phyloP scores from a whole-genome alignment of 2,329 filamentous ascomycete genomes.

The Aspergillus candidus region DNA sequence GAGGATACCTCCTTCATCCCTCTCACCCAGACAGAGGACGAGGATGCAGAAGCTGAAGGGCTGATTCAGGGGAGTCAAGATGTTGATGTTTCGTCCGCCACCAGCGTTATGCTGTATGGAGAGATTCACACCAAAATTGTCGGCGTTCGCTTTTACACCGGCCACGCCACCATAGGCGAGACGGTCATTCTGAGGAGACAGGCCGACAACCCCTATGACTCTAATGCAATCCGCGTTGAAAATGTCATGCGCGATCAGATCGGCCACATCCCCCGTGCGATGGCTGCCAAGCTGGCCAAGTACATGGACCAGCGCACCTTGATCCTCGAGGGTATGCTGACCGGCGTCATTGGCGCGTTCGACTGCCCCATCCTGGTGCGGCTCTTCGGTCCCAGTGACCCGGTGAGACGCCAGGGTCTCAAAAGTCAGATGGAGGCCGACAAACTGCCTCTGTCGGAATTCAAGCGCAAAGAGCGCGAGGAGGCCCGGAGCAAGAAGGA shows the following conservation, averaged over 20 bases:
- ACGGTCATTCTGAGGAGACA: slow-evolving; percentile 59
- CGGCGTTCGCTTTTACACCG: slow-evolving; percentile 57
- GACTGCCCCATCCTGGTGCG: slow-evolving; percentile 68
- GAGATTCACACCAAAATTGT: slow-evolving; percentile 52
- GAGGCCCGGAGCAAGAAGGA: slow-evolving; percentile 40
- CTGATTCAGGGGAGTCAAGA: slow-evolving; percentile 30
- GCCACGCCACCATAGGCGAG: slow-evolving; percentile 58
- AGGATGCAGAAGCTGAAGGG: slow-evolving; percentile 31
- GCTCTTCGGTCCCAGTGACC: slow-evolving; percentile 62
- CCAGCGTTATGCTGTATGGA: slow-evolving; percentile 35
- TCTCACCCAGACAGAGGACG: slow-evolving; percentile 31
- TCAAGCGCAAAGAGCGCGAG: slow-evolving; percentile 53
- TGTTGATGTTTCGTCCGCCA: slow-evolving; percentile 30
- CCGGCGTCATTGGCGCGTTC: slow-evolving; percentile 58
- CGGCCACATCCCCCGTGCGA: slow-evolving; percentile 64
- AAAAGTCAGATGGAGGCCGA: slow-evolving; percentile 58
- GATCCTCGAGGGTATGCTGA: slow-evolving; percentile 62
- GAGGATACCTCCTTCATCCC: slow-evolving; percentile 25
- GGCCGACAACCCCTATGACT: slow-evolving; percentile 62
- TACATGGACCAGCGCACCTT: slow-evolving; percentile 56
- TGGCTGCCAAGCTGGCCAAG: slow-evolving; percentile 65
- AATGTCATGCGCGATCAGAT: slow-evolving; percentile 72
- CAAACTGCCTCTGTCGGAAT: slow-evolving; percentile 51
- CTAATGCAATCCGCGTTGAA: slow-evolving; percentile 70
- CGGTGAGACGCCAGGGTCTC: slow-evolving; percentile 48